Base-by-base conservation (phyloP, 1,139 yeast species). In the Suhomyces taliae region DNA sequence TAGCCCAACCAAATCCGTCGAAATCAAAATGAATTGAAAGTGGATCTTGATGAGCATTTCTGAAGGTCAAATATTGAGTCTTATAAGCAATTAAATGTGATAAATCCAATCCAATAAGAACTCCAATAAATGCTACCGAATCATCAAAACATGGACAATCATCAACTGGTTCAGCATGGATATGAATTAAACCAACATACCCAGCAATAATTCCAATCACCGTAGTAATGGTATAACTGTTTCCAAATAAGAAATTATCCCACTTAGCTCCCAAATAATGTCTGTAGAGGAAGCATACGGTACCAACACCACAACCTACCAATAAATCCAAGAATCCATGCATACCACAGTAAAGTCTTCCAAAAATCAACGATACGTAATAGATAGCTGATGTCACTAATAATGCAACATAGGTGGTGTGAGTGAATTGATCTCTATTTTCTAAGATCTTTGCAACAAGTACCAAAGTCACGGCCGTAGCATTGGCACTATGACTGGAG, bases 71-170 rank as follows among this genome's bases (percentile, higher is more conserved):
- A 56, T 58, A 67, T 33, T 56, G 55, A 1, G 72, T 63, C 34
- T 66, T 60, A 36, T 47, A 51, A 11, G 59, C 55, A 27, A 59
- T 54, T 78, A 85, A 81, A 53, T 79, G 80, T 10, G 84, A 76
- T 35, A 84, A 53, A 52, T 83, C 90, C 27, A 85, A 58, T 0
- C 98, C 98, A 42, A 86, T 74, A 19, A 90, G 76, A 29, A 93
- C 99, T 1, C 97, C 97, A 47, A 90, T 72, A 58, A 93, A 93
- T 3, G 98, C 96, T 19, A 93, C 97, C 8, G 95, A 84, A 61
- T 93, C 99, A 60, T 90, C 98, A 64, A 87, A 91, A 63, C 99
- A 93, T 0, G 99, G 99, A 62, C 99, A 93, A 58, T 86, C 87
- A 58, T 93, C 99, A 10, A 88, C 85, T 0, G 99, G 98, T 52